Percentiles rank a stretch among this genome's conserved stretches.
phyloP scores from a whole-genome alignment of 2,329 filamentous ascomycete species.

The Tolypocladium album region DNA sequence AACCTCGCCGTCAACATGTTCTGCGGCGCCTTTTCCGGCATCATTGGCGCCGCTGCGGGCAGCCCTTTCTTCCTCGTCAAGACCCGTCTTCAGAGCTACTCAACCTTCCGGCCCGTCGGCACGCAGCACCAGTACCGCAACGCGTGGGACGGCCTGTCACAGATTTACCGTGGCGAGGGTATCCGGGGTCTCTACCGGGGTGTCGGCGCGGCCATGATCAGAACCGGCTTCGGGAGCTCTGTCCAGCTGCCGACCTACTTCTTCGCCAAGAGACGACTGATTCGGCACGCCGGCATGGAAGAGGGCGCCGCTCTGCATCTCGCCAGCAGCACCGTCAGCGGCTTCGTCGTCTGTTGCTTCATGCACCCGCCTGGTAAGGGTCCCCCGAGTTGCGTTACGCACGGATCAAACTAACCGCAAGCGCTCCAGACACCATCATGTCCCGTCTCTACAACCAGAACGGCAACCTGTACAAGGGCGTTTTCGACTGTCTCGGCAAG shows the following conservation, averaged over 20 bases:
- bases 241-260: constrained; percentile 98
- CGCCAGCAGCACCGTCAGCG: constrained; percentile 77
- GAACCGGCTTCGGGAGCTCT: constrained; percentile 90
- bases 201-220: constrained; percentile 85
- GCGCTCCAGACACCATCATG: constrained; percentile 76
- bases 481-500: constrained; percentile 85
- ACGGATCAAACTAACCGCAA: neutral
- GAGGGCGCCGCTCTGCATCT: constrained; percentile 86
- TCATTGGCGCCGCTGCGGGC: constrained; percentile 84
- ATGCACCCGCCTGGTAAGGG: constrained; percentile 87
- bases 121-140: constrained; percentile 93
- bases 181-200: constrained; percentile 77
- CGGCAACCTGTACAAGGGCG: constrained; percentile 88
- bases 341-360: constrained; percentile 92
- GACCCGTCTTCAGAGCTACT: constrained; percentile 89
- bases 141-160: constrained; percentile 68
- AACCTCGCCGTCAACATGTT: constrained; percentile 88
- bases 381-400: too few relatives aligned
- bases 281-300: constrained; percentile 75
- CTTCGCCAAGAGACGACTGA: constrained; percentile 81
- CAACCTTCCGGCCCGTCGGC: constrained; percentile 83
- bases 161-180: constrained; percentile 73
- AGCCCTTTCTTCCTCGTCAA: constrained; percentile 98
- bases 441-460: constrained; percentile 98
- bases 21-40: constrained; percentile 76